Conservation (phyloP, 805 yeast genomes). For the Metschnikowia cerradonensis region DNA sequence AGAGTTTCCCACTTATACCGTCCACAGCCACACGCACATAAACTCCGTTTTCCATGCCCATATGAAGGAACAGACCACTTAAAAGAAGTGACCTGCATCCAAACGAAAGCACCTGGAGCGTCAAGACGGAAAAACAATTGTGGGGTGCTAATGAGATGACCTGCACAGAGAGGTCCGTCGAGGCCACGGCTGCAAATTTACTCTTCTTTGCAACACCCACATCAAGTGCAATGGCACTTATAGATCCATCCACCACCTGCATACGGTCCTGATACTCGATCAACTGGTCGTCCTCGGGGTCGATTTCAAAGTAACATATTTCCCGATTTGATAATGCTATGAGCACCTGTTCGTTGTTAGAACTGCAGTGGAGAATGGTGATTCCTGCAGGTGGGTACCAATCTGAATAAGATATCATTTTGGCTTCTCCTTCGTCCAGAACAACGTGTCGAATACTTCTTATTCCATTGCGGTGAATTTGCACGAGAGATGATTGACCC, state of each 20-base stretch:
- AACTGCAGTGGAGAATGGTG: constrained; percentile 52
- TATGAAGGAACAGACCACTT: constrained; percentile 47
- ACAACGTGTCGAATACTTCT: constrained; percentile 41
- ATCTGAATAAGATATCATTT: constrained; percentile 30
- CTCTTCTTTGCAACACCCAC: constrained; percentile 52
- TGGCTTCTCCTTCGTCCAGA: constrained; percentile 5
- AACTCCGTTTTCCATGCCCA: constrained; percentile 83
- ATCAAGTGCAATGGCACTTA: constrained; percentile 43
- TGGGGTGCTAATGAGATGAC: constrained; percentile 60
- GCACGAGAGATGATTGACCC: constrained; percentile 61
- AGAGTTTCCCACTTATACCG: constrained; percentile 49
- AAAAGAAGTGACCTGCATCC: constrained; percentile 27
- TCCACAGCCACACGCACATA: constrained; percentile 64
- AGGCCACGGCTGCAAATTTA: constrained; percentile 63
- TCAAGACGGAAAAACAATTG: constrained; percentile 53
- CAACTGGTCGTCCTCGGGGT: constrained; percentile 52
- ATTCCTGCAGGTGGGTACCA: constrained; percentile 87
- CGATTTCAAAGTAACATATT: constrained; percentile 78
- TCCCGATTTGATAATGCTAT: constrained; percentile 71
- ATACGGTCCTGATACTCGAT: constrained; percentile 65
- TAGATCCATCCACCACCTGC: constrained; percentile 47
- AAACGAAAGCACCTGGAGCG: constrained; percentile 65
- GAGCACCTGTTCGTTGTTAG: constrained; percentile 65
- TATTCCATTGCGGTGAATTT: constrained; percentile 68
- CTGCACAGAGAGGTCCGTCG: constrained; percentile 65